Base-by-base conservation (phyloP, 2,329 filamentous ascomycete genomes). In the Botrytis elliptica region DNA sequence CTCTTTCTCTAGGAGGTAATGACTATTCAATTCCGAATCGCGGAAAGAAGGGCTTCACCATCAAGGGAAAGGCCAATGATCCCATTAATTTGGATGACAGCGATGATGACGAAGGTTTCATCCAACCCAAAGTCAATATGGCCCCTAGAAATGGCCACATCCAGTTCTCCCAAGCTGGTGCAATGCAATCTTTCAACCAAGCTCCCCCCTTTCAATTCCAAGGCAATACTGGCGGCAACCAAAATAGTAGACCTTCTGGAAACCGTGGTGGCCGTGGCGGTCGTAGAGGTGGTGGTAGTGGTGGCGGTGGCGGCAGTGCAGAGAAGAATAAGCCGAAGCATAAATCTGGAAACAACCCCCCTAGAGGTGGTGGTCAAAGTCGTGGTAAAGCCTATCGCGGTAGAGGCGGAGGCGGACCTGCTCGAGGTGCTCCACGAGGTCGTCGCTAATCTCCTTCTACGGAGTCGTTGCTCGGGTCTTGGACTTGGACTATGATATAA, bases 1-100 rank as follows among this genome's bases (percentile, higher is more conserved):
- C 78, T 42, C 44, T 79, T 14, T 79, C 79, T 75, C 29, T 16
- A 69, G 77, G 79, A 57, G 78, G 77, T 49, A 72, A 75, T 46
- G 78, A 81, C 71, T 80, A 78, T 66, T 77, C 77, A 6, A 75
- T 80, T 16, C 74, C 76, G 52, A 74, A 49, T 40, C 73, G 70
- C 9, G 22, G 70, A 7, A 76, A 73, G 57, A 75, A 75, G 38
- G 74, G 74, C 22, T 80, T 80, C 69, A 79, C 73, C 44, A 80
- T 81, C 71, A 81, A 81, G 63, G 81, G 81, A 16, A 77, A 76
- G 60, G 79, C 79, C 14, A 77, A 76, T 40, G 76, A 81, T 68
- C 79, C 79, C 10, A 80, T 80, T 44, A 74, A 71, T 12, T 63
- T 81, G 60, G 79, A 80, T 60, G 78, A 80, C 42, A 78, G 76